A percentile compares a stretch with the other conserved stretches of the same genome.
Evolutionary conservation across 1,139 yeast species (phyloP).

Genomic region (Blastobotrys serpentis): DNA sequence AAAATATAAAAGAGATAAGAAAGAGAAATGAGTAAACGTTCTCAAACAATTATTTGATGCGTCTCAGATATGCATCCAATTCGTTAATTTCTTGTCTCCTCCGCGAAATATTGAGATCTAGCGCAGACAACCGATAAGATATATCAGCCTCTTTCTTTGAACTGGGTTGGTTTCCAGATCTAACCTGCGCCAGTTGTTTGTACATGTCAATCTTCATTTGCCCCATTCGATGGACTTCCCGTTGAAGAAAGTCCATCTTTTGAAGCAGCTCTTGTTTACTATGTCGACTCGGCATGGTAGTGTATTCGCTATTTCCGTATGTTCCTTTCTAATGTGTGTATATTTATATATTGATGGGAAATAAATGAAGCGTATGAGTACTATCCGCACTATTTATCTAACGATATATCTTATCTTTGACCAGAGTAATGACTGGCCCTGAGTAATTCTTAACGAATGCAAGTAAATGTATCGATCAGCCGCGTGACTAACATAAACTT

Average conservation of each 20-base stretch:
- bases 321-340: no score
- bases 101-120: background rate
- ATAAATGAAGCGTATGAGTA: no score
- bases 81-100: background rate
- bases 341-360: no score
- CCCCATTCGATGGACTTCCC: background rate
- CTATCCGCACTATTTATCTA: no score
- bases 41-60: background rate
- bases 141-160: background rate
- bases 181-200: background rate
- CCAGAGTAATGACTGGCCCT: background rate
- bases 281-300: background rate
- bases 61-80: background rate
- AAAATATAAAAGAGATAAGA: no score
- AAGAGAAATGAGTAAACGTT: no score
- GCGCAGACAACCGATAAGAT: background rate
- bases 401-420: no score
- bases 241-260: background rate
- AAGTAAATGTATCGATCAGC: no score
- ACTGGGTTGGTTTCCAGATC: background rate
- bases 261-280: background rate
- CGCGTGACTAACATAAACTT: background rate
- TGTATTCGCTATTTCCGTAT: no score
- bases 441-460: background rate
- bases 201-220: background rate